Evolutionary conservation across 257 asterid species (phyloP).

Genomic region (Petrea volubilis): DNA sequence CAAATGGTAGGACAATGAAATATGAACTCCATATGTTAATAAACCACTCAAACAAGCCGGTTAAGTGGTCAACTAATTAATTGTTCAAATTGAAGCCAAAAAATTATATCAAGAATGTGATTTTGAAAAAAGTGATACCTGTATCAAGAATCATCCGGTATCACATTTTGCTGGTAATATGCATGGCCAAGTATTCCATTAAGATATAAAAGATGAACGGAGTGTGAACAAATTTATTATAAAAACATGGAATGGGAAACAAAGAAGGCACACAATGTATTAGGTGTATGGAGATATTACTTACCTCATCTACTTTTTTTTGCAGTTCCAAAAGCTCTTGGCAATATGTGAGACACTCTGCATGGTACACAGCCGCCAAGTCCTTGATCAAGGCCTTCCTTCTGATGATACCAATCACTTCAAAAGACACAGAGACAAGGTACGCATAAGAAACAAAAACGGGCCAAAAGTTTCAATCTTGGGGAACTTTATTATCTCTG

Average conservation of each 20-base stretch:
- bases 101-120: too few relatives aligned
- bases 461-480: not conserved
- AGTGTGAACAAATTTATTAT: not conserved
- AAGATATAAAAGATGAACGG: not conserved
- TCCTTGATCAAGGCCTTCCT: constrained; percentile 90
- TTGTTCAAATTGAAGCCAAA: not conserved
- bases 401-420: constrained; percentile 86
- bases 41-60: not conserved
- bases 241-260: not conserved
- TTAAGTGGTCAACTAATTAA: not conserved
- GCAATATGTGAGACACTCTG: constrained; percentile 93
- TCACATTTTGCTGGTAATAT: not conserved
- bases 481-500: not conserved
- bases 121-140: too few relatives aligned
- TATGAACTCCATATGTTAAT: not conserved
- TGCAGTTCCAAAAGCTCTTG: constrained; percentile 90
- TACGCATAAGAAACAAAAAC: constrained; percentile 11
- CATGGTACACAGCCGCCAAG: constrained; percentile 84
- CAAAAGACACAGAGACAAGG: constrained; percentile 23
- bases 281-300: constrained; percentile 20
- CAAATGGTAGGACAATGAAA: not conserved
- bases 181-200: not conserved
- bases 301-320: constrained; percentile 76
- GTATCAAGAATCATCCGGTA: not conserved
- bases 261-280: constrained; percentile 1